Evolutionary conservation across 169 alveolate species (phyloP), one percentile per base, ranked within the genome.

Genomic region (Eimeria necatrix): DNA sequence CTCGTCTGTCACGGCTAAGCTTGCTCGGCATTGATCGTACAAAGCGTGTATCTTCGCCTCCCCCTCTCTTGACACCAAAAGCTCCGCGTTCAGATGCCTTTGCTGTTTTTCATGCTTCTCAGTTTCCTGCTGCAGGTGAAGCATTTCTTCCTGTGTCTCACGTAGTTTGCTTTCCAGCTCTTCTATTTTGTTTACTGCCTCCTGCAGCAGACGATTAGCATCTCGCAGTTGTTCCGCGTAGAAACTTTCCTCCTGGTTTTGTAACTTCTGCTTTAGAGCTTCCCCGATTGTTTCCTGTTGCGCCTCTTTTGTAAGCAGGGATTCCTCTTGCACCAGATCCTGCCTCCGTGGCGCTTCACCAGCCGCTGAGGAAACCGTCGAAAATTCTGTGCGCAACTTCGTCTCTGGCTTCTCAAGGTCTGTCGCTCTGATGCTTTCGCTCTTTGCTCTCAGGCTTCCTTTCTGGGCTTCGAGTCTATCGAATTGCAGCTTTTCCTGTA

Each of bases 21-120:
- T 59, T 7, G 60, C 85, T 59, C n/a, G 14, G 46, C 41, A 59
- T 16, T 26, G 22, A 6, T 74, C 85, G 41, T 32, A 6, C 59
- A 46, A 53, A 10, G 85, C 85, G 16, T 59, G 85, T 41, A 32
- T 59, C 85, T 74, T 59, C 20, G 46, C 85, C 18, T 74, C 85
- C 16, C 18, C 49, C n/a, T 5, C 59, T 48, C 85, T 74, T 59
- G 61, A 74, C 85, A 10, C 61, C 41, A 26, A 53, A 49, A 49
- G 71, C 73, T 81, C 90, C 32, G 90, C 71, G 26, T 22, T 61
- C 26, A 56, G 74, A 48, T n/a, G 49, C 90, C 26, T 48, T 70
- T 24, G 90, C 22, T n/a, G 90, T 32, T 18, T 26, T 52, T 51
- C 73, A 9, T 51, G 90, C 26, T 20, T 81, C 90, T 22, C 56